Conservation (phyloP, 2,329 filamentous ascomycete species). For the Aureobasidium sp. region DNA sequence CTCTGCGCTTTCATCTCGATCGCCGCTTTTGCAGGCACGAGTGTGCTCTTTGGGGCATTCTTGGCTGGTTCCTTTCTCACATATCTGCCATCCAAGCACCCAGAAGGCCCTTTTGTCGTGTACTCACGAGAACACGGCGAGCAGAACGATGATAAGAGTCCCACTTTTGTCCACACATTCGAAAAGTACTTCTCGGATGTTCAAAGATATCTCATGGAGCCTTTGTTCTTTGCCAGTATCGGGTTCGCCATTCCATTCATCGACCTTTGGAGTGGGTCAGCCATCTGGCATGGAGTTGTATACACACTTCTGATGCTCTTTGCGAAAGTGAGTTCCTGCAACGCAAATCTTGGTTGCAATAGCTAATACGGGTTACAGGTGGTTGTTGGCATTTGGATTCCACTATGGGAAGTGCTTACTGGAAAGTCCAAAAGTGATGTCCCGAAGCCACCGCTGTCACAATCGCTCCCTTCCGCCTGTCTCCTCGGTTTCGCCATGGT, state of each 20-base stretch:
- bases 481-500: constrained; percentile 23
- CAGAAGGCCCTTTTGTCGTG: constrained; percentile 21
- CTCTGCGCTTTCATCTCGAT: constrained; percentile 23
- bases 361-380: background rate
- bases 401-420: constrained; percentile 7
- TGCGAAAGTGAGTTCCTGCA: constrained; percentile 12
- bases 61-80: constrained; percentile 24
- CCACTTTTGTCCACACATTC: constrained; percentile 25
- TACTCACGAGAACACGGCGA: constrained; percentile 22
- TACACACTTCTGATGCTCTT: constrained; percentile 24
- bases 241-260: constrained; percentile 25
- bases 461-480: background rate
- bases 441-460: background rate
- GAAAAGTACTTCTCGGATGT: constrained; percentile 36
- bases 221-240: constrained; percentile 26
- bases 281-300: constrained; percentile 23
- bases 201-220: constrained; percentile 31
- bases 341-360: accelerated
- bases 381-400: constrained; percentile 16
- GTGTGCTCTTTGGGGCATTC: constrained; percentile 24
- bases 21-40: constrained; percentile 24
- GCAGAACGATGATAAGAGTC: constrained; percentile 20
- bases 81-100: constrained; percentile 21
- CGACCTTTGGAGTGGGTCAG: constrained; percentile 22
- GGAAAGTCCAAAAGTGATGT: background rate